Conservation (phyloP, 2,329 filamentous ascomycete genomes). For the Calonectria pauciramosa region DNA sequence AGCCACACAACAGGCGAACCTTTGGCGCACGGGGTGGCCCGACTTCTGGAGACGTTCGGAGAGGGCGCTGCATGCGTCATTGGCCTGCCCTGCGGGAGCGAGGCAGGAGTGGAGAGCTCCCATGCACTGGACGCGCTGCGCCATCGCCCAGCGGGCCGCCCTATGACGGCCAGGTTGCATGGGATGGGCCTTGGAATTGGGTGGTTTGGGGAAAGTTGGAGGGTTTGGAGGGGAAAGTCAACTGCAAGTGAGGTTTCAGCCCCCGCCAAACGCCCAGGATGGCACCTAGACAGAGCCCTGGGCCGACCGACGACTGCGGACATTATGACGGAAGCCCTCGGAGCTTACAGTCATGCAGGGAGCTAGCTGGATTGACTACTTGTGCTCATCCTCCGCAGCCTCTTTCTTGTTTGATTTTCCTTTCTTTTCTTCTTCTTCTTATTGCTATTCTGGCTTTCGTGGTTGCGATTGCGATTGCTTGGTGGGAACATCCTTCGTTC, state of each 20-base stretch:
- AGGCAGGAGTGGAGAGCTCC: slow-evolving; percentile 2
- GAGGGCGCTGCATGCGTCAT: slow-evolving; percentile 29
- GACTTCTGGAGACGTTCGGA: slow-evolving; percentile 30
- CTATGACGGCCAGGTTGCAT: slow-evolving; percentile 20
- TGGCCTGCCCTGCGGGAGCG: slow-evolving; percentile 41
- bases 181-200: slow-evolving; percentile 15
- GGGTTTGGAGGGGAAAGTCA: slow-evolving; percentile 17
- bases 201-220: slow-evolving; percentile 9
- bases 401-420: background rate
- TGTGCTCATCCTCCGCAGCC: background rate
- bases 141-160: slow-evolving; percentile 18
- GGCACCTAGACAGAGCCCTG: slow-evolving; percentile 18
- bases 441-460: background rate
- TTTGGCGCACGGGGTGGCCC: slow-evolving; percentile 43
- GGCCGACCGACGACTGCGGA: background rate
- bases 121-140: slow-evolving; percentile 13
- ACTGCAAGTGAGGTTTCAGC: slow-evolving; percentile 45
- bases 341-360: background rate
- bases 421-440: background rate
- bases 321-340: slow-evolving; percentile 12
- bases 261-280: slow-evolving; percentile 29
- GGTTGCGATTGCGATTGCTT: background rate
- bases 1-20: slow-evolving; percentile 40
- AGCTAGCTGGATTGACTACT: background rate
- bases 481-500: background rate